A percentile compares a stretch with the other conserved stretches of the same genome.
Conservation (phyloP, 768 basidiomycete genomes). For the Suillus occidentalis region DNA sequence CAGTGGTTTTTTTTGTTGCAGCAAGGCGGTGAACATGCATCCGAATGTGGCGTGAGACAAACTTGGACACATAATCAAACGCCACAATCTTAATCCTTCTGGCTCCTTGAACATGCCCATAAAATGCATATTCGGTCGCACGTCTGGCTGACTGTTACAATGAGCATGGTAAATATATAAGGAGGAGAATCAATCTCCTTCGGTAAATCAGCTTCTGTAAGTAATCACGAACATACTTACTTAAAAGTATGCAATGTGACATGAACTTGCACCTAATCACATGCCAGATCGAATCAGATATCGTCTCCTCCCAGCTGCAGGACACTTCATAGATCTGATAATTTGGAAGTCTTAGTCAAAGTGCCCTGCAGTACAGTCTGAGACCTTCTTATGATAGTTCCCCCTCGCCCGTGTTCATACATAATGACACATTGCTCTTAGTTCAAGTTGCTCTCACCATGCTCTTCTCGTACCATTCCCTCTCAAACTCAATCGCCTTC, state of each 20-base stretch:
- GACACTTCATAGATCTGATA: background rate
- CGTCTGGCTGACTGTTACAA: background rate
- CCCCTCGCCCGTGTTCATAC: background rate
- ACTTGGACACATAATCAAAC: background rate
- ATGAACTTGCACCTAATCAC: too few relatives aligned
- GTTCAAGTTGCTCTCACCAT: background rate
- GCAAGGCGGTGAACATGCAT: background rate
- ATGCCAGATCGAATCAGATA: too few relatives aligned
- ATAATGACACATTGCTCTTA: background rate
- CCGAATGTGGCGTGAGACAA: background rate
- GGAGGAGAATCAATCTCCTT: background rate
- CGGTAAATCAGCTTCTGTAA: background rate
- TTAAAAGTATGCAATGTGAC: too few relatives aligned
- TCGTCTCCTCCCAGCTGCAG: background rate
- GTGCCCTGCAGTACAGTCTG: too few relatives aligned
- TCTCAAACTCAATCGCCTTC: conserved; percentile 34
- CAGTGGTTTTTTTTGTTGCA: background rate
- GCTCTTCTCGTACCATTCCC: conserved; percentile 35
- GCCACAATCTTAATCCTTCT: background rate
- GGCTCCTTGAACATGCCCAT: background rate
- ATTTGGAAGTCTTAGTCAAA: too few relatives aligned
- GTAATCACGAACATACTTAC: too few relatives aligned
- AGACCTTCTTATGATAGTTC: background rate
- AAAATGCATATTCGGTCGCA: background rate
- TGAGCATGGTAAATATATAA: background rate